Base-by-base conservation (phyloP, 805 yeast genomes). In the Saccharomycopsis schoenii region DNA sequence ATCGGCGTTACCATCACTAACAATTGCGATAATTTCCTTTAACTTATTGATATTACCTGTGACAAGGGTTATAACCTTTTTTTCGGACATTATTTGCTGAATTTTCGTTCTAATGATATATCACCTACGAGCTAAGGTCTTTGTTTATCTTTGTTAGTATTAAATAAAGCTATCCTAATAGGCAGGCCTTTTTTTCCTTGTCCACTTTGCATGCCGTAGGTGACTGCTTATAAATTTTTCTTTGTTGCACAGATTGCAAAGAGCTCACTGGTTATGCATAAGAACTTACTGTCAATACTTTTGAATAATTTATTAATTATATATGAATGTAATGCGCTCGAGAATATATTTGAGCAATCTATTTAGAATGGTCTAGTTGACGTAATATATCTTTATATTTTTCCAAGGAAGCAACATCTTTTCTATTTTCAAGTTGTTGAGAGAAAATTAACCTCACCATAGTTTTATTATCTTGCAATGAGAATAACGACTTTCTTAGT, bases 1-100 rank as follows among this genome's bases (percentile, higher is more conserved):
- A 21, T 64, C 70, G 36, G 69, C 66, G 68, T 57, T 25, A 25
- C 72, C 75, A 29, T 75, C 76, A 1, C 84, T 74, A 9, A 93
- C 80, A 58, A 93, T 87, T 59, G 86, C 84, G 64, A 85, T 80
- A 24, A 93, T 96, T 72, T 93, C 99, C 66, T 80, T 83, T 63
- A 92, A 79, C 72, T 94, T 94, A 74, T 93, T 91, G 60, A 83
- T 82, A 72, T 92, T 92, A 34, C 99, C 98, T 1, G 97, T 87
- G 41, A 88, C 92, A 70, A 88, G 88, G 8, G 62, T 60, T 6
- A 60, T 52, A 39, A 40, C 40, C 40, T 36, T 19, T n/a, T 55
- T 21, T 36, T 55, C 21, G 5, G 52, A 11, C 52, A 56, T 56
- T 56, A 40, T 41, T 11, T 3, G 21, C 15, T 25, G 24, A 41